These are phyloP conservation scores for Phaffia australis DNA, from an alignment of 768 basidiomycete genomes.

Conservation along the genomic window DNA sequence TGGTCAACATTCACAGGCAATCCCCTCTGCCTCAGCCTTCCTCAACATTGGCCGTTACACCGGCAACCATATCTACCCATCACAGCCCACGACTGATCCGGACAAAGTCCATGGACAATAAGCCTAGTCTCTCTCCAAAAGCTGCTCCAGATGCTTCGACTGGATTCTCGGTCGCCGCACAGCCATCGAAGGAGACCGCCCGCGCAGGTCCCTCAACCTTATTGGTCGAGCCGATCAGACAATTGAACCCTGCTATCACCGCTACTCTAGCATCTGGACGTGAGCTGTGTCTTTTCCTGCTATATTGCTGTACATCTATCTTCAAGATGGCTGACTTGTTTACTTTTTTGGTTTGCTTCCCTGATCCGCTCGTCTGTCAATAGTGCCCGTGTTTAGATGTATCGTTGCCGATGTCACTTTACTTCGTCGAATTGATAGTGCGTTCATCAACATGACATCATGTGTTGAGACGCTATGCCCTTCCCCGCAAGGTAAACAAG, in stretches of 20 bases:
- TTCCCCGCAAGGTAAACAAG: neutral
- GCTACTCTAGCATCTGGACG: conserved; percentile 10
- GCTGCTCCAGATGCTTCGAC: no score
- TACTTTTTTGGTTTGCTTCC: no score
- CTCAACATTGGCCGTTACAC: neutral
- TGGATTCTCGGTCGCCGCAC: no score
- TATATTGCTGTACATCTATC: neutral
- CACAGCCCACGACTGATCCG: neutral
- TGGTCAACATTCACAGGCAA: no score
- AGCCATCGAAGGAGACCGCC: no score
- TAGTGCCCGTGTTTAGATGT: conserved; percentile 15
- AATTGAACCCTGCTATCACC: conserved; percentile 4
- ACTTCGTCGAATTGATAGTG: conserved; percentile 18
- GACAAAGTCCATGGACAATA: neutral
- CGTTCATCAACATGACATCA: conserved; percentile 11
- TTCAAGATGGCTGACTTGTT: neutral
- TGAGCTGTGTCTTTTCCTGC: neutral
- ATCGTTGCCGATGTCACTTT: neutral
- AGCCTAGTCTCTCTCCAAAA: no score
- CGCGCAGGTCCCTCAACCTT: neutral
- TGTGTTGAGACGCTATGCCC: neutral
- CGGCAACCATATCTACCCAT: neutral
- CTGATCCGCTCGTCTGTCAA: no score
- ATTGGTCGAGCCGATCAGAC: neutral
- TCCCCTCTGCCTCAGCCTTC: no score